Conservation (phyloP, 441 rosid genomes). For the Omphalea diandra region DNA sequence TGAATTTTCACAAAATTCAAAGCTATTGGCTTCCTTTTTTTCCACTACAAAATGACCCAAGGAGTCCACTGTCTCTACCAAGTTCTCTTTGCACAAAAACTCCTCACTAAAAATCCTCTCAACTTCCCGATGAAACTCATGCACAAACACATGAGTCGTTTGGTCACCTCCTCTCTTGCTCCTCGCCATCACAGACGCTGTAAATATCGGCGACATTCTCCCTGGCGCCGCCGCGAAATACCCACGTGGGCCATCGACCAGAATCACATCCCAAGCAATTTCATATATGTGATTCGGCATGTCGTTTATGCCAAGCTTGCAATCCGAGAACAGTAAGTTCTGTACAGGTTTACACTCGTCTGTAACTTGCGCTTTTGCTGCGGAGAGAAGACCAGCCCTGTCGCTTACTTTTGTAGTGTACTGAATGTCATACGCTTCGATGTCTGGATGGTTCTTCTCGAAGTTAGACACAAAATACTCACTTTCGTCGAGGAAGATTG, state of each 20-base stretch:
- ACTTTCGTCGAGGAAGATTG: constrained; percentile 73
- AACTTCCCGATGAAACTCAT: constrained; percentile 57
- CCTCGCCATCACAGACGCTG: constrained; percentile 67
- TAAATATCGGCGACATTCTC: constrained; percentile 79
- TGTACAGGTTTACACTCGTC: constrained; percentile 77
- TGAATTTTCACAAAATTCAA: constrained; percentile 48
- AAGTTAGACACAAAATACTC: constrained; percentile 61
- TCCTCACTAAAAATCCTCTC: constrained; percentile 66
- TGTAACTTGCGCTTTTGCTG: constrained; percentile 31
- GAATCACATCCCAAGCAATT: constrained; percentile 72
- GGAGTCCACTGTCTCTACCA: constrained; percentile 43
- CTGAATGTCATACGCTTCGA: constrained; percentile 78
- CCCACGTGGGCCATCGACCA: constrained; percentile 81
- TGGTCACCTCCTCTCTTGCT: constrained; percentile 39
- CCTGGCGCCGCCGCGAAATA: constrained; percentile 63
- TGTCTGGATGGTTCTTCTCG: constrained; percentile 57
- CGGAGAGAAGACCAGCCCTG: constrained; percentile 36
- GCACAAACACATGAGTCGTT: constrained; percentile 69
- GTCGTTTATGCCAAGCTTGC: constrained; percentile 70
- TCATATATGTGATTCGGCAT: constrained; percentile 80
- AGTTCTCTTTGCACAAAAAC: constrained; percentile 58
- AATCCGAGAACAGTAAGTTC: constrained; percentile 79
- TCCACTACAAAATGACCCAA: constrained; percentile 57
- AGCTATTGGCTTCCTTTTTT: constrained; percentile 16
- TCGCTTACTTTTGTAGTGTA: constrained; percentile 68